These are phyloP conservation scores for Tetrapisispora phaffii DNA, from an alignment of 805 yeast genomes.

Conservation along the genomic window DNA sequence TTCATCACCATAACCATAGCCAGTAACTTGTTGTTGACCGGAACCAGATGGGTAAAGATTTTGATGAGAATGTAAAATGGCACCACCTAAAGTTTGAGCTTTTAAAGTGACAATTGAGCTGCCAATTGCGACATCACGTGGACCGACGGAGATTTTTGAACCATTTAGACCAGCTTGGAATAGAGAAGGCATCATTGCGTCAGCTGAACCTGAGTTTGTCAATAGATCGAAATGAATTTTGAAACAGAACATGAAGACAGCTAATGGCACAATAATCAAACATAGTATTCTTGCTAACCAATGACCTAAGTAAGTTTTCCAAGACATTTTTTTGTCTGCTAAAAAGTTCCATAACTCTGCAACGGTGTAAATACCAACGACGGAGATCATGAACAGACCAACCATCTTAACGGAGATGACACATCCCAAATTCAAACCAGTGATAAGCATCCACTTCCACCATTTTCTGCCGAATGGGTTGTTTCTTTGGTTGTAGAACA, in stretches of 20 bases:
- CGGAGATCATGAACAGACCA: constrained; percentile 78
- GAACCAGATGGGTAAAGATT: constrained; percentile 90
- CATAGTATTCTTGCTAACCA: constrained; percentile 59
- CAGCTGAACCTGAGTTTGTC: constrained; percentile 75
- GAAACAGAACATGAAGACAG: constrained; percentile 56
- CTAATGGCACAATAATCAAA: constrained; percentile 53
- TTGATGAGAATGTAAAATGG: constrained; percentile 77
- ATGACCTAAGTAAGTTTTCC: constrained; percentile 43
- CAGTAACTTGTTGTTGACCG: constrained; percentile 87
- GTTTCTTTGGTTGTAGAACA: constrained; percentile 40
- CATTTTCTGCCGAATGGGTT: constrained; percentile 62
- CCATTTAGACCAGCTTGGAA: constrained; percentile 72
- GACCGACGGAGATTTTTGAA: constrained; percentile 54
- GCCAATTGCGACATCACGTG: constrained; percentile 65
- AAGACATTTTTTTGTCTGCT: constrained; percentile 51
- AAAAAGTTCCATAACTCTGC: constrained; percentile 79
- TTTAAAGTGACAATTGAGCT: constrained; percentile 38
- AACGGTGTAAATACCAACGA: constrained; percentile 83
- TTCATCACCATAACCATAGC: constrained; percentile 79
- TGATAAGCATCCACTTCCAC: constrained; percentile 86
- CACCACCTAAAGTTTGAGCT: constrained; percentile 64
- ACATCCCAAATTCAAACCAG: constrained; percentile 84
- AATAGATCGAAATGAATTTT: constrained; percentile 70
- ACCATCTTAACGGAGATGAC: constrained; percentile 94
- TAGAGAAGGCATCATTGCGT: constrained; percentile 67